Evolutionary conservation across 805 yeast genomes (phyloP).

Genomic region (Teunomyces tritomae): DNA sequence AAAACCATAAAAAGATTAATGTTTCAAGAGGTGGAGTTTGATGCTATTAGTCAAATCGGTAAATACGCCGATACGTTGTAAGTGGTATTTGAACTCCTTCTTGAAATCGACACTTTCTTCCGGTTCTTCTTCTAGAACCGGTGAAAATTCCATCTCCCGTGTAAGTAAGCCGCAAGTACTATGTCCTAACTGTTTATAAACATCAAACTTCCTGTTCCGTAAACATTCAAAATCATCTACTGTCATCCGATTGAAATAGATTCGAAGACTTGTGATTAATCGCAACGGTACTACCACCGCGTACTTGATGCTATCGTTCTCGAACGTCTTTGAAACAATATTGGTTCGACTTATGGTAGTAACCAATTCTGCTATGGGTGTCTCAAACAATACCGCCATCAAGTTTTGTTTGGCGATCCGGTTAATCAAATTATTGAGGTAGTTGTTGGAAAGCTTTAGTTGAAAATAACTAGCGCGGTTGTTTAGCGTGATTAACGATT

Average conservation of each 20-base stretch:
- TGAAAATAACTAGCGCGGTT: slow-evolving; percentile 12
- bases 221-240: slow-evolving; percentile 2
- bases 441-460: slow-evolving; percentile 13
- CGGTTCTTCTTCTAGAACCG: background rate
- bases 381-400: slow-evolving; percentile 6
- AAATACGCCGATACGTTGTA: slow-evolving; percentile 6
- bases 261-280: slow-evolving; percentile 3
- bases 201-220: slow-evolving; percentile 1
- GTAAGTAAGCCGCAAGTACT: background rate
- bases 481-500: slow-evolving; percentile 13
- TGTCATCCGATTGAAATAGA: slow-evolving; percentile 1
- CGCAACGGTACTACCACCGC: slow-evolving; percentile 3
- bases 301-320: slow-evolving; percentile 1
- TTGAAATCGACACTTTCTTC: slow-evolving; percentile 6
- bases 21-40: slow-evolving; percentile 5
- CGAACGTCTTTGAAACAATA: slow-evolving; percentile 1
- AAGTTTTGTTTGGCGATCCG: slow-evolving; percentile 5
- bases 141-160: background rate
- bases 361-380: slow-evolving; percentile 7
- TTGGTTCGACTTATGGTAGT: background rate
- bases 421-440: slow-evolving; percentile 10
- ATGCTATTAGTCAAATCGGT: slow-evolving; percentile 9
- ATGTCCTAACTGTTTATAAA: background rate
- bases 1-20: background rate
- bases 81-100: slow-evolving; percentile 8